These are phyloP conservation scores for Talaromyces sp. DNA, from an alignment of 2,329 filamentous ascomycete genomes.

Conservation along the genomic window DNA sequence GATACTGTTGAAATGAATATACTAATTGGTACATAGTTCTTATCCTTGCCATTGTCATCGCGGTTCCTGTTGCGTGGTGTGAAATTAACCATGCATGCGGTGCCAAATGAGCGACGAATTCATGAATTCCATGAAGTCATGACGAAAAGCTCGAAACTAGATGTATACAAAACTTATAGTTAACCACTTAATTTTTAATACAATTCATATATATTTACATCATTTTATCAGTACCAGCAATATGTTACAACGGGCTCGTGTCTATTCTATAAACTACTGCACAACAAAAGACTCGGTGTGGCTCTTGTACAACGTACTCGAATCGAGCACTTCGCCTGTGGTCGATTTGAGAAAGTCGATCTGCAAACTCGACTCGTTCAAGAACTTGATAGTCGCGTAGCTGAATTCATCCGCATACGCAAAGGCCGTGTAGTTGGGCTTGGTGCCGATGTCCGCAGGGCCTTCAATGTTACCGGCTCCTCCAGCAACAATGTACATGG, in stretches of 20 bases:
- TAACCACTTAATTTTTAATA: neutral
- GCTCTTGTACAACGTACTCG: slow-evolving; percentile 45
- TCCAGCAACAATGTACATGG: slow-evolving; percentile 53
- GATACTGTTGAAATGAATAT: neutral
- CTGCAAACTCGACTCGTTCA: slow-evolving; percentile 41
- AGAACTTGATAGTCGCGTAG: slow-evolving; percentile 46
- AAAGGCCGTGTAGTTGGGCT: slow-evolving; percentile 36
- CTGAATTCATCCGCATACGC: slow-evolving; percentile 39
- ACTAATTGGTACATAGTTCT: neutral
- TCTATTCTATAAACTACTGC: neutral
- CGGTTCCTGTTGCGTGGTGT: neutral
- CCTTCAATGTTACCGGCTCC: slow-evolving; percentile 56
- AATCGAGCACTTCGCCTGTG: slow-evolving; percentile 46
- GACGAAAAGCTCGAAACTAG: too few species aligned
- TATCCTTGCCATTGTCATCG: neutral
- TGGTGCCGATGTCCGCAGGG: slow-evolving; percentile 37
- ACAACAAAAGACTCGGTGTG: slow-evolving; percentile 44
- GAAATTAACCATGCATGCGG: neutral
- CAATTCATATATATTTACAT: neutral
- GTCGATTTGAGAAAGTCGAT: slow-evolving; percentile 48
- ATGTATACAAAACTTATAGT: neutral
- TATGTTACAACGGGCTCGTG: neutral
- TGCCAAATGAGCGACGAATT: neutral
- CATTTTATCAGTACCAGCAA: neutral
- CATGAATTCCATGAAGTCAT: neutral